Base-by-base conservation (phyloP, 192 early-diverging fungal genomes). In the Podila verticillata region DNA sequence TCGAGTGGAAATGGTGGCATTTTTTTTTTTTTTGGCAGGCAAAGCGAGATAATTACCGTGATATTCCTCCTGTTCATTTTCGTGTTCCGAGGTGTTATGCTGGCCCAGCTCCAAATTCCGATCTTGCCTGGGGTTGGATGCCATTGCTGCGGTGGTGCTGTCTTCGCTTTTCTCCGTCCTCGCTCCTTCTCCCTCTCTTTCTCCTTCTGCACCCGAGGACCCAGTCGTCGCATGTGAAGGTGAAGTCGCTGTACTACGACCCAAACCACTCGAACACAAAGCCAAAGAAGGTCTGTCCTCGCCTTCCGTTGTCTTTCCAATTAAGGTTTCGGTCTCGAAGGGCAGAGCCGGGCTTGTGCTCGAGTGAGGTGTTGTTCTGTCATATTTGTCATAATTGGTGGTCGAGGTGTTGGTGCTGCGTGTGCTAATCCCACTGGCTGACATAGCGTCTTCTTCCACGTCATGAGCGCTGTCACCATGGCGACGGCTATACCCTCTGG, bases 251-350 rank as follows among this genome's bases (percentile, higher is more conserved):
- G 49, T 54, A 22, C 20, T 54, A 24, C n/a, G 5, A 24, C 51
- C 22, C 20, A n/a, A n/a, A n/a, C n/a, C n/a, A n/a, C n/a, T n/a
- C n/a, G n/a, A n/a, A n/a, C n/a, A n/a, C n/a, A n/a, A n/a, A 7
- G 51, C 51, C 51, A 54, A 13, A 39, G 36, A 39, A 15, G 13
- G 39, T 44, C 39, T 44, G 39, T 54, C 51, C n/a, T 54, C 24
- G 22, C 22, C 51, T 26, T 54, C 51, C 20, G 20, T n/a, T n/a
- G 7, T 4, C 0, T 51, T 51, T 1, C 8, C 51, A 54, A 22
- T 54, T 65, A 65, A 28, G 48, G 65, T 66, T 57, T 66, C 65
- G 65, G 65, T 36, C 51, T 66, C n/a, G 51, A 57, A 22, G 51
- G 65, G 24, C 65, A 66, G 48, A 29, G 30, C 17, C 65, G 30